Conservation (phyloP, 1,139 yeast species). For the Groenewaldozyma sp. region DNA sequence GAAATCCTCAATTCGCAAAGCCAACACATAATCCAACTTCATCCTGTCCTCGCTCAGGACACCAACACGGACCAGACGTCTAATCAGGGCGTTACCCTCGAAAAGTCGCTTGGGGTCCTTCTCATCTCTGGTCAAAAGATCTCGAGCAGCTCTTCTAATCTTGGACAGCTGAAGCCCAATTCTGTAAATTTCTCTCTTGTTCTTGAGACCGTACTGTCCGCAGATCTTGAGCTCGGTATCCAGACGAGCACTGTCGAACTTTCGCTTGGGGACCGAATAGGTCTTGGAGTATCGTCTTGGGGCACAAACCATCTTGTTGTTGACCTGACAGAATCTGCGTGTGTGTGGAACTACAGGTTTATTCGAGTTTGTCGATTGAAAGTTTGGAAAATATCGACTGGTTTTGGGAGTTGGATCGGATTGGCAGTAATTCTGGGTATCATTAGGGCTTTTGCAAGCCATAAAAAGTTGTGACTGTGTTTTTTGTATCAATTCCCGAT, state of each 20-base stretch:
- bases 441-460: too few species aligned
- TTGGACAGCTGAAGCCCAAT: conserved; percentile 97
- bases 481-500: too few species aligned
- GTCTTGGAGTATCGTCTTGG: conserved; percentile 99
- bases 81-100: conserved; percentile 99
- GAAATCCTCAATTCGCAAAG: conserved; percentile 97
- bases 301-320: conserved; percentile 15
- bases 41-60: conserved; percentile 98
- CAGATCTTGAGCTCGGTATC: conserved; percentile 98
- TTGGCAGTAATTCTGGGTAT: too few species aligned
- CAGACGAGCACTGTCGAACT: conserved; percentile 98
- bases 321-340: neutral
- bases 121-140: conserved; percentile 98
- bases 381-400: neutral
- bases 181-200: conserved; percentile 99
- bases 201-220: conserved; percentile 99
- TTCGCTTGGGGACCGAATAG: conserved; percentile 98
- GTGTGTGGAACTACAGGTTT: neutral
- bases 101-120: conserved; percentile 99
- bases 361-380: too few species aligned
- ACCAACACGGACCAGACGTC: conserved; percentile 97
- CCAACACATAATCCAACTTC: conserved; percentile 99
- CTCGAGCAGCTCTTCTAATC: conserved; percentile 99
- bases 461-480: too few species aligned
- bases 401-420: too few species aligned